phyloP scores from a whole-genome alignment of 2,329 filamentous ascomycete genomes.

The Botryotinia globosa region DNA sequence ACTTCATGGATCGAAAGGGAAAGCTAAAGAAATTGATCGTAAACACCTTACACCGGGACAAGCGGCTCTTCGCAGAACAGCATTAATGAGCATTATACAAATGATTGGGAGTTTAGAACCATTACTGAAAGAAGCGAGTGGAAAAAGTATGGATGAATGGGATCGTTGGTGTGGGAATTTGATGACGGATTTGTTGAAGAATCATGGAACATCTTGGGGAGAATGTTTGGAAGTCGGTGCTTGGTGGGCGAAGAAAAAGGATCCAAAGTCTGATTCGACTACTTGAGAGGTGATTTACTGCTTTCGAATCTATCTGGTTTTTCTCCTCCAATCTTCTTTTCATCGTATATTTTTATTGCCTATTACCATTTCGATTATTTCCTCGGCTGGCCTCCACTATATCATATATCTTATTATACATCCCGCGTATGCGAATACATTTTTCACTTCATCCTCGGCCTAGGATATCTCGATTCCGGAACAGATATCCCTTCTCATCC shows the following conservation, averaged over 20 bases:
- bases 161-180: conserved; percentile 84
- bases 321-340: neutral
- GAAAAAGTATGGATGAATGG: conserved; percentile 90
- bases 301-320: neutral
- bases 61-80: conserved; percentile 70
- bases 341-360: neutral
- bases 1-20: conserved; percentile 41
- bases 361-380: neutral
- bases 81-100: conserved; percentile 77
- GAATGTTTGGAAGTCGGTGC: conserved; percentile 85
- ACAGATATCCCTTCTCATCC: neutral
- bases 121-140: conserved; percentile 74
- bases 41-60: conserved; percentile 54
- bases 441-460: neutral
- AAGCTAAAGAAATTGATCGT: conserved; percentile 33
- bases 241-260: conserved; percentile 87
- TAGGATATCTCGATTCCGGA: neutral
- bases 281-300: neutral
- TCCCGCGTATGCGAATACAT: neutral
- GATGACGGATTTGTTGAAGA: conserved; percentile 78
- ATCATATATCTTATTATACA: neutral
- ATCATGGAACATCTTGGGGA: conserved; percentile 74
- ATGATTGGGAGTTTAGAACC: conserved; percentile 85
- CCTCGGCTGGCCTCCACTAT: neutral
- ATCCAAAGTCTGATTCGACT: conserved; percentile 40